These are phyloP conservation scores for Tephrocybe sp. DNA, from an alignment of 768 basidiomycete genomes.

Conservation along the genomic window DNA sequence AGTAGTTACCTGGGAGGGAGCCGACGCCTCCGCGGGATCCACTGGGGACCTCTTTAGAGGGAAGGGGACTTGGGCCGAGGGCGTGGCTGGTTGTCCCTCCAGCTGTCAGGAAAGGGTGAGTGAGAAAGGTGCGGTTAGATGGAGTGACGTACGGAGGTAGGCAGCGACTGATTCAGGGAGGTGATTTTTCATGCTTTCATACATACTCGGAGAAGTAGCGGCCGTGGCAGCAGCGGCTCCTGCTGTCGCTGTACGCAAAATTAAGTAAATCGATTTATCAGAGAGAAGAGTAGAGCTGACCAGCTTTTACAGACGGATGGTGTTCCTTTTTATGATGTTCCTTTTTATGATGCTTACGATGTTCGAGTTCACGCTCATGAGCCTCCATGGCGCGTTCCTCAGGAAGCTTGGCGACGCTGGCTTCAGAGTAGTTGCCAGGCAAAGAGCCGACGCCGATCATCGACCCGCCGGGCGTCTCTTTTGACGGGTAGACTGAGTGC, in stretches of 20 bases:
- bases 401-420: conserved; percentile 43
- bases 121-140: background rate
- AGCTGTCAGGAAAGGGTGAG: background rate
- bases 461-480: conserved; percentile 15
- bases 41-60: conserved; percentile 15
- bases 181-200: conserved; percentile 5
- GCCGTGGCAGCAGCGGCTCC: background rate
- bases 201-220: background rate
- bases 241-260: background rate
- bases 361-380: background rate
- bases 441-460: conserved; percentile 44
- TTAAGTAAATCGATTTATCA: background rate
- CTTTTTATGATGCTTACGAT: background rate
- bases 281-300: background rate
- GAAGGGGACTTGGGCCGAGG: background rate
- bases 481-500: background rate
- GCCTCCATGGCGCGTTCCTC: conserved; percentile 33
- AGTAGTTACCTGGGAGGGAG: conserved; percentile 42
- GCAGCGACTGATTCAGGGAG: conserved; percentile 3
- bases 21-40: conserved; percentile 39
- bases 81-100: background rate
- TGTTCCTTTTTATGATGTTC: background rate
- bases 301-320: background rate
- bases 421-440: conserved; percentile 40
- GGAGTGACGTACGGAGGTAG: conserved; percentile 7